Base-by-base conservation (phyloP, 495 filamentous ascomycete species). In the Annulohypoxylon bovei region DNA sequence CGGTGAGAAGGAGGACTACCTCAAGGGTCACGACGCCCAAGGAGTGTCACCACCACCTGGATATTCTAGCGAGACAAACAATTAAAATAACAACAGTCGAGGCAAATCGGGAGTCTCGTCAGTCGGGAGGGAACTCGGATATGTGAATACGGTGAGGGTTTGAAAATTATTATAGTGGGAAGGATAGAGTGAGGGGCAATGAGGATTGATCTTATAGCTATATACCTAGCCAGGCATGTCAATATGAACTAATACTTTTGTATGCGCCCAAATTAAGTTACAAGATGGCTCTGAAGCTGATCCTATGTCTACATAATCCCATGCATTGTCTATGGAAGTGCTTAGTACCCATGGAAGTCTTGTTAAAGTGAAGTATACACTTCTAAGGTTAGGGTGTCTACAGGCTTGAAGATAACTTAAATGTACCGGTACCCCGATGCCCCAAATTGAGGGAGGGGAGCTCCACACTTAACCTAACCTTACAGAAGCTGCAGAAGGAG, bases 1-100 rank as follows among this genome's bases (percentile, higher is more conserved):
- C 63, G 95, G 95, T 6, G 92, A 96, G 77, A 88, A 85, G 37
- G 95, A 99, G 81, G 85, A 87, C 54, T 96, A 93, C 73, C 81
- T 99, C 27, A 88, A 86, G 72, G 91, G 91, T 33, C 67, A 73
- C 46, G 63, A 67, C 1, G 44, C 56, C 30, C 53, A 74, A 44
- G 71, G 71, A 12, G 56, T 74, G n/a, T 68, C 70, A 12, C 47
- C 63, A 3, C 58, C 64, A 1, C 53, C 60, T 23, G 40, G 46
- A 11, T 60, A 30, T 20, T 30, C 67, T 32, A 44, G 65, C 18
- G 72, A 70, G 33, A 33, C 44, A 53, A 37, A 32, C 27, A 54
- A 47, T 22, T 23, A 66, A 42, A 33, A 11, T 28, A 23, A 40
- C 35, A 30, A 30, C 20, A 16, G n/a, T n/a, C n/a, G 62, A 52